A percentile compares a stretch with the other conserved stretches of the same genome.
These are phyloP conservation scores for Lentinula sp. DNA, from an alignment of 768 basidiomycete species.

Conservation along the genomic window DNA sequence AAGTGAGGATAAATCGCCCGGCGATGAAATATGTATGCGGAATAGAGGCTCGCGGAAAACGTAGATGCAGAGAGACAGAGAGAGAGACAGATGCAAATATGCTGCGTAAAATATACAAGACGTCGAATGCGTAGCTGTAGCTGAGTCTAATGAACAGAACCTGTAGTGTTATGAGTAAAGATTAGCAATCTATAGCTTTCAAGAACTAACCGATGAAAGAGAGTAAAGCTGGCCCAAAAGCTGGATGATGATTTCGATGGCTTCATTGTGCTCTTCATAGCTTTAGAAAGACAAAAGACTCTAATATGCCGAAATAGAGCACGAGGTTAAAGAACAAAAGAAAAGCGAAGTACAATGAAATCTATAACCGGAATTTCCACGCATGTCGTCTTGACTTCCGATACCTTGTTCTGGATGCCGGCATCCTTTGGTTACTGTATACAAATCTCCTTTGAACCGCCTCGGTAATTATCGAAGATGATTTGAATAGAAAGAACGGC, in stretches of 20 bases:
- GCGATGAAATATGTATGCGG: background rate
- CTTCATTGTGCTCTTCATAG: constrained; percentile 3
- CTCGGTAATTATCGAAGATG: background rate
- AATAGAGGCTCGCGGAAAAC: background rate
- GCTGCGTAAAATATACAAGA: constrained; percentile 8
- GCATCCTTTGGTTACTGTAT: background rate
- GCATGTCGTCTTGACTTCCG: background rate
- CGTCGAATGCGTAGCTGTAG: constrained; percentile 6
- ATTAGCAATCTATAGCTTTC: background rate
- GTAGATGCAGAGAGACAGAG: constrained; percentile 3
- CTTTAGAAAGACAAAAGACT: background rate
- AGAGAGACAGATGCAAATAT: constrained; percentile 2
- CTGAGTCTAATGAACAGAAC: constrained; percentile 8
- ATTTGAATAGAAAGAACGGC: background rate
- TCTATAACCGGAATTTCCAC: background rate
- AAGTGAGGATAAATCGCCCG: constrained; percentile 1
- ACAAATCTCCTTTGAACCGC: background rate
- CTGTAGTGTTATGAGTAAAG: background rate
- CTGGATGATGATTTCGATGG: background rate
- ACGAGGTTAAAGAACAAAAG: constrained; percentile 1
- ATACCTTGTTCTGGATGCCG: background rate
- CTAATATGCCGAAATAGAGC: background rate
- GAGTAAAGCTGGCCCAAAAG: constrained; percentile 3
- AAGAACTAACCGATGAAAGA: background rate
- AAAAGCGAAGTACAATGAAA: background rate